Evolutionary conservation across 768 basidiomycete species (phyloP), one percentile per base, ranked within the genome.

Genomic region (Lactarius akahatsu): DNA sequence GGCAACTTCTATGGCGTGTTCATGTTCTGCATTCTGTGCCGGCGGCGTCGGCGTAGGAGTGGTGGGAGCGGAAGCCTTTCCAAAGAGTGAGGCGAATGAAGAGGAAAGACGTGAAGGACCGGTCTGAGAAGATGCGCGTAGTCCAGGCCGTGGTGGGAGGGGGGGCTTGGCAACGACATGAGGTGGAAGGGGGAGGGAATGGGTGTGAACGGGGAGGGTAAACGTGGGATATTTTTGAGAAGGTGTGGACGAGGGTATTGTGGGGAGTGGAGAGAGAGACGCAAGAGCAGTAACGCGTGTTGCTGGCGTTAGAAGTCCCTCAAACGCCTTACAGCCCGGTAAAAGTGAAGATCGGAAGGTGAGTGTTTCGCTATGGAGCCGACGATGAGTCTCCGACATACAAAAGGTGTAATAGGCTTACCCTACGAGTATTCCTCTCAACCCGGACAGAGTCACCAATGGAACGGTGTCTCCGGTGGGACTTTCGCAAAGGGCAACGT

Each of bases 401-500:
- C 34, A 57, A 28, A 38, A 64, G 32, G 4, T 41, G 36, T 34
- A 30, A 43, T 16, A 23, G 16, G 78, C 85, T 65, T 77, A 91
- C 89, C 83, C 81, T 56, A 82, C 78, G 16, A 93, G 74, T 4
- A 79, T 81, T 7, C 93, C 95, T 26, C 95, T 80, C 32, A 98
- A 77, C 5, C 96, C 96, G 0, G 93, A 94, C 41, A 96, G 77
- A 0, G 93, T 93, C 4, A 94, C 82, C 15, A 94, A 75, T 38
- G 83, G 82, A 4, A 83, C 80, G 57, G 79, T 74, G 41, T 79
- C 78, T 54, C 71, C 73, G 28, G 80, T 77, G 1, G 83, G 73
- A 1, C 79, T 80, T 60, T 91, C 86, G 70, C 82, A 86, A 38
- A 94, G 80, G 36, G 86, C 78, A 63, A 96, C 76, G 74, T 99